Conservation (phyloP, 192 early-diverging fungal species). For the Coemansia umbellata region DNA sequence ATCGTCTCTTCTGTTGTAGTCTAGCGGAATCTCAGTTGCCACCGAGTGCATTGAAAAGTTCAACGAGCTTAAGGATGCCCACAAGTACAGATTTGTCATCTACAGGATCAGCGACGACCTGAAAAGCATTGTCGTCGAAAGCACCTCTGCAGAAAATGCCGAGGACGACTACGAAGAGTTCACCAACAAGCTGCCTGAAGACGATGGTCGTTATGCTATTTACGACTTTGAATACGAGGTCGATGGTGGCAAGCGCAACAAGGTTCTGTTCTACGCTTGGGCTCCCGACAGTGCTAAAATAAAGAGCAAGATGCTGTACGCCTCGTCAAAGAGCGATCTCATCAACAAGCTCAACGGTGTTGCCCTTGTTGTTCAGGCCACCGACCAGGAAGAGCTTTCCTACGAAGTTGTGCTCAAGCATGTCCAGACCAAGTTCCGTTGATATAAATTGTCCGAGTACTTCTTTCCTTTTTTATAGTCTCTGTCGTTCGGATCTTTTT, state of each 20-base stretch:
- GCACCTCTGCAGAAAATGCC: constrained; percentile 4
- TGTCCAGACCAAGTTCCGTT: constrained; percentile 16
- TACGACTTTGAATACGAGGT: constrained; percentile 82
- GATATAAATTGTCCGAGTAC: not conserved
- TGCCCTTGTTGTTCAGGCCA: constrained; percentile 77
- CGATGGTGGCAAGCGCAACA: constrained; percentile 63
- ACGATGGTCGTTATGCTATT: constrained; percentile 79
- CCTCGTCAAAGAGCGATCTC: constrained; percentile 77
- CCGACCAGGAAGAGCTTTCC: constrained; percentile 70
- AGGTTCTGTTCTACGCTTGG: constrained; percentile 86
- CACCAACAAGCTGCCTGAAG: constrained; percentile 55
- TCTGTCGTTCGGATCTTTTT: constrained; percentile 5
- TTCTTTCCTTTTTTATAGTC: constrained; percentile 5
- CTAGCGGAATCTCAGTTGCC: constrained; percentile 70
- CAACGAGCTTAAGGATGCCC: constrained; percentile 64
- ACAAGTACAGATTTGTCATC: constrained; percentile 63
- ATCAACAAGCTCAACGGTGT: constrained; percentile 70
- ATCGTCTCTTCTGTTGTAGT: no score
- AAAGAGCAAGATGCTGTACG: constrained; percentile 87
- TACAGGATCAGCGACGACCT: constrained; percentile 73
- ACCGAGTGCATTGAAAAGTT: constrained; percentile 60
- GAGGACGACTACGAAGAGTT: constrained; percentile 66
- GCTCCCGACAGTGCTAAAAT: constrained; percentile 77
- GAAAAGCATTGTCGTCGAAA: constrained; percentile 63
- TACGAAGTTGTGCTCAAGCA: constrained; percentile 71